phyloP scores from a whole-genome alignment of 1,284 basidiomycete species.

The Tilletiaria anomala region DNA sequence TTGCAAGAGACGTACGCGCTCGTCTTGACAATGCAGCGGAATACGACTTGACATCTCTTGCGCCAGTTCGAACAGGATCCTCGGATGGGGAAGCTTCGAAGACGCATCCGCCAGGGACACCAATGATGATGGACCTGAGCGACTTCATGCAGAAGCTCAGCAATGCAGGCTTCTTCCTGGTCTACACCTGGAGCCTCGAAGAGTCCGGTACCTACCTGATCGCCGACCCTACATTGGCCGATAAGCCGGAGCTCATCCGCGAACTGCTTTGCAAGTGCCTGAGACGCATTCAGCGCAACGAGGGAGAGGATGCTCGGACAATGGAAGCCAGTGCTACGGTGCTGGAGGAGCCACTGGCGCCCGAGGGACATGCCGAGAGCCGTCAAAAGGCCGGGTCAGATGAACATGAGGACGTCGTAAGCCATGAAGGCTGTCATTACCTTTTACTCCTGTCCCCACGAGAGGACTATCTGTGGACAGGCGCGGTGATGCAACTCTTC shows the following conservation, averaged over 20 bases:
- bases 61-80: no score
- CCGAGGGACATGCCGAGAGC: no score
- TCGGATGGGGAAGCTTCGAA: no score
- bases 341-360: no score
- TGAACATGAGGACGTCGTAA: no score
- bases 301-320: not conserved
- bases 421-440: no score
- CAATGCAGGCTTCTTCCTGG: constrained; percentile 79
- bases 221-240: constrained; percentile 65
- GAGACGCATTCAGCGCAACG: no score
- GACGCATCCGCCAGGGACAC: no score
- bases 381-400: no score
- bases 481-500: constrained; percentile 52
- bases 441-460: constrained; percentile 75
- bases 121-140: no score
- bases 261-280: constrained; percentile 70
- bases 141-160: constrained; percentile 72
- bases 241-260: constrained; percentile 62
- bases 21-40: constrained; percentile 92
- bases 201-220: constrained; percentile 83
- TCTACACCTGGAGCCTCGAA: constrained; percentile 79
- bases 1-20: constrained; percentile 48
- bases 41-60: constrained; percentile 61
- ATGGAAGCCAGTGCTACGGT: not conserved
- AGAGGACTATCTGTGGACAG: constrained; percentile 83